A percentile compares a stretch with the other conserved stretches of the same genome.
Evolutionary conservation across 1,139 yeast genomes (phyloP).

Genomic region (Kodamaea sp.): DNA sequence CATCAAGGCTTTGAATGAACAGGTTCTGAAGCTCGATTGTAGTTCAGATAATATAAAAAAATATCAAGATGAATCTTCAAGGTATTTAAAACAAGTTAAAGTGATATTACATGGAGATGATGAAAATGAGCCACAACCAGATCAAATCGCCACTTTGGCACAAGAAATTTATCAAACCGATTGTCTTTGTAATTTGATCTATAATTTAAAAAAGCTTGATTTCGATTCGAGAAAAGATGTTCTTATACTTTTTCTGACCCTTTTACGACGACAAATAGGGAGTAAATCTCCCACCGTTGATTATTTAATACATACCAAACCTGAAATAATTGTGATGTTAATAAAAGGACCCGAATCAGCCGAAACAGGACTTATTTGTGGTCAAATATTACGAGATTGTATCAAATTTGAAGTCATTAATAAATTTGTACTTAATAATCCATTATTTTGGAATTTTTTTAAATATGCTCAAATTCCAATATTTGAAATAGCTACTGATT

Average conservation of each 20-base stretch:
- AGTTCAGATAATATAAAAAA: conserved; percentile 53
- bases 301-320: conserved; percentile 58
- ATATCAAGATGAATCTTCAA: conserved; percentile 72
- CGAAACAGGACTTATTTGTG: conserved; percentile 72
- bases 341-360: conserved; percentile 68
- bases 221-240: conserved; percentile 91
- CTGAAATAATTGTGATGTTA: conserved; percentile 59
- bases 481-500: conserved; percentile 88
- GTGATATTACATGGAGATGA: conserved; percentile 74
- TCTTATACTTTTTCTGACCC: conserved; percentile 63
- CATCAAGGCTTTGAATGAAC: conserved; percentile 72
- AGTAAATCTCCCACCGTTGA: conserved; percentile 84
- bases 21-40: conserved; percentile 59
- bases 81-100: conserved; percentile 65
- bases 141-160: conserved; percentile 67
- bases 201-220: conserved; percentile 61
- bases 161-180: conserved; percentile 77
- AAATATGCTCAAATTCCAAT: conserved; percentile 69
- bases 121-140: conserved; percentile 67
- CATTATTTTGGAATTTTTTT: conserved; percentile 78
- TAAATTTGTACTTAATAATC: conserved; percentile 49
- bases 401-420: conserved; percentile 74
- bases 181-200: conserved; percentile 57
- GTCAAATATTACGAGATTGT: conserved; percentile 82
- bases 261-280: conserved; percentile 77